Conservation (phyloP, 176 grass and related monocot species). For the Ananas comosus region DNA sequence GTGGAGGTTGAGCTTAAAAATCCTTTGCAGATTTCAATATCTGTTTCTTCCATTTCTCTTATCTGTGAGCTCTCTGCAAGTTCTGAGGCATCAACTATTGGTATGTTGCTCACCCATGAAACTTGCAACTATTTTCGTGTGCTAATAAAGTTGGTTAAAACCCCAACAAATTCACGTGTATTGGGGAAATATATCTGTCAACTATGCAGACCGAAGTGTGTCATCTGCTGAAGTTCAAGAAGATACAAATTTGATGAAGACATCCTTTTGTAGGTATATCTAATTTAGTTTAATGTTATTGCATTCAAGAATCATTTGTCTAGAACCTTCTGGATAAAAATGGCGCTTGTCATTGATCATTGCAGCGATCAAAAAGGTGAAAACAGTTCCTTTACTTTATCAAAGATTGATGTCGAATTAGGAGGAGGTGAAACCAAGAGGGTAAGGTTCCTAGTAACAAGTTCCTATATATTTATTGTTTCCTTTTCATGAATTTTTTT, state of each 20-base stretch:
- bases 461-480: conserved; percentile 13
- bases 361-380: conserved; percentile 54
- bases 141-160: not conserved
- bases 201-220: conserved; percentile 40
- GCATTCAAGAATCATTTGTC: conserved; percentile 4
- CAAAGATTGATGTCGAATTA: conserved; percentile 77
- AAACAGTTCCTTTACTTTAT: conserved; percentile 40
- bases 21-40: conserved; percentile 80
- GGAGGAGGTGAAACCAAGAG: conserved; percentile 63
- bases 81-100: conserved; percentile 46
- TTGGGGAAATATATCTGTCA: conserved; percentile 5
- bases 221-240: conserved; percentile 21
- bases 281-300: conserved; percentile 12
- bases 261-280: conserved; percentile 50
- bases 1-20: conserved; percentile 83
- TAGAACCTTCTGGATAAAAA: conserved; percentile 13
- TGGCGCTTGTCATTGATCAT: conserved; percentile 32
- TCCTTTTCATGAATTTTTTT: not conserved
- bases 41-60: conserved; percentile 75
- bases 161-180: conserved; percentile 15
- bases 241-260: conserved; percentile 33
- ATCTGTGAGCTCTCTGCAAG: conserved; percentile 65
- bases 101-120: conserved; percentile 23
- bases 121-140: not conserved
- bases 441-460: conserved; percentile 32